A percentile compares a stretch with the other conserved stretches of the same genome.
Evolutionary conservation across 352 stramenopile species (phyloP).

Genomic region (Globisporangium parvum): DNA sequence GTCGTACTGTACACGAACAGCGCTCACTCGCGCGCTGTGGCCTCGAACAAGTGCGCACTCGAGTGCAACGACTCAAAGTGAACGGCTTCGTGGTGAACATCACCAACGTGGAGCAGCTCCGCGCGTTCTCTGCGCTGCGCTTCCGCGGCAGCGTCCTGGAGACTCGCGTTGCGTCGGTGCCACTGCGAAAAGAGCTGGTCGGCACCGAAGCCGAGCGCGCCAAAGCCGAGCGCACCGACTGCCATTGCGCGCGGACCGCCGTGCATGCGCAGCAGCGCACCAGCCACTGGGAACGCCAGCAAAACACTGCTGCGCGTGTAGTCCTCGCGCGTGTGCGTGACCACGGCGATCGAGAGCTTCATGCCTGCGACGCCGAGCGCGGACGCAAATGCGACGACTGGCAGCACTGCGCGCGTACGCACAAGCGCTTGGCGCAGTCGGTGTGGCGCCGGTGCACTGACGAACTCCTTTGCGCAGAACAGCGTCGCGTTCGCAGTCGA

Average conservation of each 20-base stretch:
- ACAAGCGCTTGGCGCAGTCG: slow-evolving; percentile 25
- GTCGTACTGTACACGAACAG: too few relatives aligned
- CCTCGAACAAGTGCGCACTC: too few relatives aligned
- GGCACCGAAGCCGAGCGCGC: slow-evolving; percentile 28
- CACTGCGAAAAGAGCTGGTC: slow-evolving; percentile 17
- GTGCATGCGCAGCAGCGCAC: slow-evolving; percentile 35
- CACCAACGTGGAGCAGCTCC: not conserved
- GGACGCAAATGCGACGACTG: slow-evolving; percentile 27
- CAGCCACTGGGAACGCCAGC: slow-evolving; percentile 43
- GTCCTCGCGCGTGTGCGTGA: slow-evolving; percentile 43
- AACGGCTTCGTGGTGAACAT: too few relatives aligned
- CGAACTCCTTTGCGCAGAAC: slow-evolving; percentile 28
- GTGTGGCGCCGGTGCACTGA: not conserved
- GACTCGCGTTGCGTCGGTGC: not conserved
- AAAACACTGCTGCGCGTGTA: slow-evolving; percentile 49
- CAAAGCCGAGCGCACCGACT: slow-evolving; percentile 28
- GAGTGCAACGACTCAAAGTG: too few relatives aligned
- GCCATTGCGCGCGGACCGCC: slow-evolving; percentile 32
- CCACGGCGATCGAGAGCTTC: slow-evolving; percentile 41
- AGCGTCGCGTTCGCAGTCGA: slow-evolving; percentile 23
- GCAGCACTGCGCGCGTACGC: slow-evolving; percentile 30
- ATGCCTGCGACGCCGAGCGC: slow-evolving; percentile 48
- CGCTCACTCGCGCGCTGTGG: too few relatives aligned
- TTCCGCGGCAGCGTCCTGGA: not conserved
- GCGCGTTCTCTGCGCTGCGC: too few relatives aligned